phyloP scores from a whole-genome alignment of 129 eudicot species.

The Chrysanthemum lavandulifolium region DNA sequence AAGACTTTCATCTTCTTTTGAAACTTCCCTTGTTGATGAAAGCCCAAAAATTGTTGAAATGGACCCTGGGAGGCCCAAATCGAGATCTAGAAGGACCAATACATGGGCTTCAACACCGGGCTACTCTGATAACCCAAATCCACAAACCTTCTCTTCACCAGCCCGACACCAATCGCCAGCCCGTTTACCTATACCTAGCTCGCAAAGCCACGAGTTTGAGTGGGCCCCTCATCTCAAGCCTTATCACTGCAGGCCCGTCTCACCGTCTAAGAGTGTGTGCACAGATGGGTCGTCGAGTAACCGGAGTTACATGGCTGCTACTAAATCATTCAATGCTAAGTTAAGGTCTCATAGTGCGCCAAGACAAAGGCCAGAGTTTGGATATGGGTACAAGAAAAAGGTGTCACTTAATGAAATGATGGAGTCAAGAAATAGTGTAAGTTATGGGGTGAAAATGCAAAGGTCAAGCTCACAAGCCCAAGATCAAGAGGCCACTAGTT shows the following conservation, averaged over 20 bases:
- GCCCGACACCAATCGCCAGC: constrained; percentile 40
- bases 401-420: constrained; percentile 64
- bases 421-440: constrained; percentile 77
- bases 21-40: constrained; percentile 41
- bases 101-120: constrained; percentile 45
- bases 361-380: constrained; percentile 67
- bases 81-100: constrained; percentile 60
- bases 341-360: constrained; percentile 90
- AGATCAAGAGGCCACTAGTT: constrained; percentile 64
- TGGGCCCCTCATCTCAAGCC: constrained; percentile 57
- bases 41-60: constrained; percentile 80
- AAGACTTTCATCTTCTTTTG: constrained; percentile 72
- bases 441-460: constrained; percentile 72
- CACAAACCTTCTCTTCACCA: constrained; percentile 46
- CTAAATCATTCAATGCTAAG: constrained; percentile 72
- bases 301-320: constrained; percentile 78
- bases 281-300: constrained; percentile 38
- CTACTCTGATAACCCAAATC: constrained; percentile 29
- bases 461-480: constrained; percentile 73
- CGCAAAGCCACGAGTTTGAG: constrained; percentile 52
- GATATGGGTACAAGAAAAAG: constrained; percentile 48
- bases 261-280: constrained; percentile 72
- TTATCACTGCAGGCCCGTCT: constrained; percentile 48
- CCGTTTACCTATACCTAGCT: constrained; percentile 45
- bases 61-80: constrained; percentile 74